These are phyloP conservation scores for Pestalotiopsis fici DNA, from an alignment of 2,329 filamentous ascomycete genomes.

Conservation along the genomic window DNA sequence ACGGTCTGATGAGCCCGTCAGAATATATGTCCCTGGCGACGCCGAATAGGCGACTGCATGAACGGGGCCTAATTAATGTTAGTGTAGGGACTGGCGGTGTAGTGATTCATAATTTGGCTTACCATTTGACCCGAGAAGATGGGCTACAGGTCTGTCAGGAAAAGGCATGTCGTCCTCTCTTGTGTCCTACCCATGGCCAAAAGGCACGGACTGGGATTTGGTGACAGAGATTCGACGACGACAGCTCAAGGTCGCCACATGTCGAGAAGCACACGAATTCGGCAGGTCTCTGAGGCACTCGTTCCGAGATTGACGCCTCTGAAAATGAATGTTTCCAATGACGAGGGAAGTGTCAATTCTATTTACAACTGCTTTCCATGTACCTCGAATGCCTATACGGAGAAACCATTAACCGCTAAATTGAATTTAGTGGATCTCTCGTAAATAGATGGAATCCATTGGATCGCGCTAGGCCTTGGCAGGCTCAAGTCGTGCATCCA, in stretches of 20 bases:
- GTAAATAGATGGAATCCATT: neutral
- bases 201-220: neutral
- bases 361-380: too few relatives aligned
- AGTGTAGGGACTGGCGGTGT: neutral
- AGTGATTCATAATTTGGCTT: slow-evolving; percentile 17
- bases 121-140: slow-evolving; percentile 62
- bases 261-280: neutral
- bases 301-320: too few relatives aligned
- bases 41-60: slow-evolving; percentile 75
- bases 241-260: neutral
- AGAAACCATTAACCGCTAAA: neutral
- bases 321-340: too few relatives aligned
- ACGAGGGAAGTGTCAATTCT: too few relatives aligned
- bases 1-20: slow-evolving; percentile 85
- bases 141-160: slow-evolving; percentile 49
- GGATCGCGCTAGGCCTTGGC: neutral
- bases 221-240: neutral
- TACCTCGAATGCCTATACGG: neutral
- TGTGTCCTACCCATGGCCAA: neutral
- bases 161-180: slow-evolving; percentile 35
- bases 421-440: neutral
- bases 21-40: slow-evolving; percentile 72
- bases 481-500: neutral
- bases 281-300: neutral
- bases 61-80: slow-evolving; percentile 57